Evolutionary conservation across 2,329 filamentous ascomycete species (phyloP), one percentile per base, ranked within the genome.

Genomic region (Cladosporium phlei): DNA sequence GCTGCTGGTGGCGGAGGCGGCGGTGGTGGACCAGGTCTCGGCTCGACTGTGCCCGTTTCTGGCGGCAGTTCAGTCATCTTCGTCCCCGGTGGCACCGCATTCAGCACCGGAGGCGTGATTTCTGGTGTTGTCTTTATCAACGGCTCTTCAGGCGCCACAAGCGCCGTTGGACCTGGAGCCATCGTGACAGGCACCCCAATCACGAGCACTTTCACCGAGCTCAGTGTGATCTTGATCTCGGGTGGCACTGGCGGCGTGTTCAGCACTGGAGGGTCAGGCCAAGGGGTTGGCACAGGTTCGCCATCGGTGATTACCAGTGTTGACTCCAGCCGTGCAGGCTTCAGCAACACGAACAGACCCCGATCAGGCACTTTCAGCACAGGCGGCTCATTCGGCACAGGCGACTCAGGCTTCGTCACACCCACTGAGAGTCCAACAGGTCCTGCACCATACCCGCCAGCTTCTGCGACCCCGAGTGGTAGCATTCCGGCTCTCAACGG

Each of bases 31-130:
- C 34, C 27, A 10, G 14, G 20, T 10, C 17, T 11, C 9, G 34
- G 37, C 19, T 47, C 42, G 19, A 33, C 24, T 16, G 11, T 28
- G 4, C 25, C 46, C 8, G 22, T 35, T 25, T 17, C 19, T 12
- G 30, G 22, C n/a, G 46, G 38, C 19, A 38, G 38, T 30, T 43
- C 38, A 14, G 29, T 40, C 19, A 52, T 55, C 46, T 39, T 48
- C 25, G 55, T 51, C 24, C 49, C 46, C 8, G 49, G 47, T 29
- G 52, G 49, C 12, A 61, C 54, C 4, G 54, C 56, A 5, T 55
- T 19, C 46, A 57, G 55, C 48, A 48, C 49, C 0, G 51, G 50
- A 22, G 32, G 17, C 14, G 38, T 38, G n/a, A 30, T 38, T 17
- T 49, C 46, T n/a, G 20, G 19, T 33, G 49, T 20, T 16, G 20